Evolutionary conservation across 2,329 filamentous ascomycete species (phyloP).

Genomic region (Neofusicoccum parvum): DNA sequence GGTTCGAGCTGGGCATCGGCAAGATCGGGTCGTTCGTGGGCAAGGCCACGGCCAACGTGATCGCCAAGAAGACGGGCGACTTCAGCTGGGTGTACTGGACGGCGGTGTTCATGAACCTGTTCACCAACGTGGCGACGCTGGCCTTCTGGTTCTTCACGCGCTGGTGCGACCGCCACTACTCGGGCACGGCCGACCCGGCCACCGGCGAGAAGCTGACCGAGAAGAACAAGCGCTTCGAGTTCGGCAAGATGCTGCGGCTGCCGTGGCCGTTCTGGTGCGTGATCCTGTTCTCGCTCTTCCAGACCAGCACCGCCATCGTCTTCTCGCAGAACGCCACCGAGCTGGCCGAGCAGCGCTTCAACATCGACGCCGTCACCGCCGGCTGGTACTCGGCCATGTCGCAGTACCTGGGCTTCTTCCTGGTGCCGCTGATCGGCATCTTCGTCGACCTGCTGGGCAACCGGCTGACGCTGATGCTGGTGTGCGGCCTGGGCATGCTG

Average conservation of each 20-base stretch:
- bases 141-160: conserved; percentile 60
- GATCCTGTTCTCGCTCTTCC: conserved; percentile 58
- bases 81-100: conserved; percentile 67
- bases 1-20: conserved; percentile 61
- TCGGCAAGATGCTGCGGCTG: conserved; percentile 57
- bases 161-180: conserved; percentile 53
- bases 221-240: conserved; percentile 45
- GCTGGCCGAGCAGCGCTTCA: conserved; percentile 61
- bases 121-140: conserved; percentile 59
- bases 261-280: conserved; percentile 64
- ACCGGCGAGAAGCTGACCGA: conserved; percentile 63
- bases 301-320: conserved; percentile 58
- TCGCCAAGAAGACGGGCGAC: conserved; percentile 59
- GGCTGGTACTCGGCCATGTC: conserved; percentile 63
- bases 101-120: conserved; percentile 64
- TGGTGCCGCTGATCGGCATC: conserved; percentile 58
- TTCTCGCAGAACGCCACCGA: conserved; percentile 64
- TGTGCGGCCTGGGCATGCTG: conserved; percentile 55
- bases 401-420: conserved; percentile 61
- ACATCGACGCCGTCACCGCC: conserved; percentile 56
- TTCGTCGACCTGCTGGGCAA: conserved; percentile 61
- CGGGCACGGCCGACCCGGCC: conserved; percentile 54
- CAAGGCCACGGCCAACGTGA: conserved; percentile 62
- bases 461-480: conserved; percentile 48
- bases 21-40: conserved; percentile 65